Conservation (phyloP, 257 asterid genomes). For the Phtheirospermum japonicum region DNA sequence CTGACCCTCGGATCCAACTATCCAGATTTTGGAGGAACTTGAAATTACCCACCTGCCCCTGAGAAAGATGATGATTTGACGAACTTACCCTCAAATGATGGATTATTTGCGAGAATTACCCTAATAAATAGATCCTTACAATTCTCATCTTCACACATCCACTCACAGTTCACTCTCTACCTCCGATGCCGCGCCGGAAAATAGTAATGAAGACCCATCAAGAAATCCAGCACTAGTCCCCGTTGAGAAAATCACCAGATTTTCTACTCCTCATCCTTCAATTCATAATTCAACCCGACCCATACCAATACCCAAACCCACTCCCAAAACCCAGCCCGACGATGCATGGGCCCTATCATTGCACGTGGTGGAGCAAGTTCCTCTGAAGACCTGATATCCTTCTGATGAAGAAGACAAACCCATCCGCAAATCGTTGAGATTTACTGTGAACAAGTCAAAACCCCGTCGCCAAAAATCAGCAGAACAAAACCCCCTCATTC, state of each 20-base stretch:
- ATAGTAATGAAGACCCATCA: conserved; percentile 23
- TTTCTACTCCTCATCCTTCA: conserved; percentile 27
- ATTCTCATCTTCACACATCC: too few species aligned
- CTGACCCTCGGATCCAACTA: too few species aligned
- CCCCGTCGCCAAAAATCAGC: too few species aligned
- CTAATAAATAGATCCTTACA: too few species aligned
- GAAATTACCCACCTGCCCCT: too few species aligned
- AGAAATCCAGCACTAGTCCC: conserved; percentile 11
- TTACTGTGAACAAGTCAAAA: conserved; percentile 33
- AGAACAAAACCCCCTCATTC: too few species aligned
- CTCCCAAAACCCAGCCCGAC: conserved; percentile 14
- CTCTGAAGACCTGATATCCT: conserved; percentile 30
- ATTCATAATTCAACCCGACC: conserved; percentile 15
- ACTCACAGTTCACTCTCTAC: not conserved
- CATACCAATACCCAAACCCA: too few species aligned
- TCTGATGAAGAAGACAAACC: conserved; percentile 1
- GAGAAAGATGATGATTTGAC: too few species aligned
- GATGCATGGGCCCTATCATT: conserved; percentile 47
- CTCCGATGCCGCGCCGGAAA: conserved; percentile 19
- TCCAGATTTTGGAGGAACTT: too few species aligned
- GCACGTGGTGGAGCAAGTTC: conserved; percentile 36
- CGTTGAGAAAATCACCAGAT: conserved; percentile 35
- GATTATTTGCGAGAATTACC: too few species aligned
- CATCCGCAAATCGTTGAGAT: conserved; percentile 42
- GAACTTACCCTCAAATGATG: too few species aligned